Evolutionary conservation across 75 land plant genomes (phyloP).

Genomic region (Picea glauca): DNA sequence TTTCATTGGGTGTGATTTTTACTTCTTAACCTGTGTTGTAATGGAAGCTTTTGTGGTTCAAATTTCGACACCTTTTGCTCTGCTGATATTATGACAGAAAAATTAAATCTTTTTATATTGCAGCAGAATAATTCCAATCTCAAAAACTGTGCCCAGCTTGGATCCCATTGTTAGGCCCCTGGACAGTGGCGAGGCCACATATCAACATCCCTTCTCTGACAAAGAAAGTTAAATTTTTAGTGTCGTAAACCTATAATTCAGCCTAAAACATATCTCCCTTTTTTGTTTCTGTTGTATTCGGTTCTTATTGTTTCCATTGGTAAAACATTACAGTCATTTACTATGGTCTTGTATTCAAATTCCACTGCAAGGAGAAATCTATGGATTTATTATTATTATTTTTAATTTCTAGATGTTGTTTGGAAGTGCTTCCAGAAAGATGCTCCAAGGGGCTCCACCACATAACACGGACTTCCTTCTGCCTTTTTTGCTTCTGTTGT

Average conservation of each 20-base stretch:
- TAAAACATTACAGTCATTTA: background rate
- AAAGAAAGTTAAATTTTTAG: background rate
- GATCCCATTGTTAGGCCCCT: background rate
- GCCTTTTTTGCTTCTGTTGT: background rate
- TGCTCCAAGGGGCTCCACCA: too few species aligned
- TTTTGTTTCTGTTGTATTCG: background rate
- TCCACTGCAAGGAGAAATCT: background rate
- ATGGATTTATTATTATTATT: background rate
- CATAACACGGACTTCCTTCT: background rate
- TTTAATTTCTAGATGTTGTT: too few species aligned
- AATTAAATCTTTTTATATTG: too few species aligned
- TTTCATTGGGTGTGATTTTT: slow-evolving; percentile 78
- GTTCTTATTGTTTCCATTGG: background rate
- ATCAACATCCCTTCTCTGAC: background rate
- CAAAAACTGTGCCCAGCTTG: background rate
- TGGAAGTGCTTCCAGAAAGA: too few species aligned
- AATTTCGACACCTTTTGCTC: slow-evolving; percentile 60
- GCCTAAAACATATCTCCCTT: background rate
- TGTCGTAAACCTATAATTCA: background rate
- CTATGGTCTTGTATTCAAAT: background rate
- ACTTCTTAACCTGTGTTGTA: slow-evolving; percentile 75
- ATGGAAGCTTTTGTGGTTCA: slow-evolving; percentile 80
- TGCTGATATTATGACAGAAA: slow-evolving; percentile 19
- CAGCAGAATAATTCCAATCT: background rate
- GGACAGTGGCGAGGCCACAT: background rate